Conservation (phyloP, 2,329 filamentous ascomycete genomes). For the Gaeumannomyces sp. region DNA sequence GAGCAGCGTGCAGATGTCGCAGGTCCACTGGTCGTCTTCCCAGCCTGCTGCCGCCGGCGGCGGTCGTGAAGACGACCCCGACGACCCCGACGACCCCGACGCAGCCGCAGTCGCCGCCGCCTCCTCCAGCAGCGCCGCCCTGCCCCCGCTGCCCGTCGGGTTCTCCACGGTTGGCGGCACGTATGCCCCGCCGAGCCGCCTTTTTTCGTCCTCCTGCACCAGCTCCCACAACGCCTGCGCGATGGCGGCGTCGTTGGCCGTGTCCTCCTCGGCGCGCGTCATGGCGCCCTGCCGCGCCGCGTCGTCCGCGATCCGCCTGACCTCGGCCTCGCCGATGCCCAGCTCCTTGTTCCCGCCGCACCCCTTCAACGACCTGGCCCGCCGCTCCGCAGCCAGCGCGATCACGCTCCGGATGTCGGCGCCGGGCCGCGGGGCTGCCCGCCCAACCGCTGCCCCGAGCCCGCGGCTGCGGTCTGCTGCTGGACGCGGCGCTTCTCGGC, state of each 20-base stretch:
- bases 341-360: constrained; percentile 70
- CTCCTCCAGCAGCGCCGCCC: constrained; percentile 22
- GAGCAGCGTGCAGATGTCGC: constrained; percentile 48
- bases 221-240: constrained; percentile 80
- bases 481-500: constrained; percentile 60
- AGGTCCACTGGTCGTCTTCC: constrained; percentile 38
- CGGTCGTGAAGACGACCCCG: constrained; percentile 3
- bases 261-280: constrained; percentile 80
- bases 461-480: not conserved
- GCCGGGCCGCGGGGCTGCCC: constrained; percentile 49
- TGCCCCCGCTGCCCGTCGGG: constrained; percentile 39
- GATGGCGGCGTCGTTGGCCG: constrained; percentile 82
- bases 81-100: not conserved
- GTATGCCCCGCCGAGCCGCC: constrained; percentile 49
- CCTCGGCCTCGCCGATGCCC: constrained; percentile 58
- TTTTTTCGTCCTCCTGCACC: constrained; percentile 68
- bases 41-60: constrained; percentile 1
- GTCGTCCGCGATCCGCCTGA: constrained; percentile 56
- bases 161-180: constrained; percentile 42
- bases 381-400: constrained; percentile 62
- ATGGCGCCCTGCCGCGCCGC: constrained; percentile 68
- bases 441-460: constrained; percentile 58
- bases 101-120: not conserved
- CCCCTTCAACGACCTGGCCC: constrained; percentile 60
- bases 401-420: constrained; percentile 68